These are phyloP conservation scores for Ogataea paraovalis DNA, from an alignment of 805 yeast genomes.

Conservation along the genomic window DNA sequence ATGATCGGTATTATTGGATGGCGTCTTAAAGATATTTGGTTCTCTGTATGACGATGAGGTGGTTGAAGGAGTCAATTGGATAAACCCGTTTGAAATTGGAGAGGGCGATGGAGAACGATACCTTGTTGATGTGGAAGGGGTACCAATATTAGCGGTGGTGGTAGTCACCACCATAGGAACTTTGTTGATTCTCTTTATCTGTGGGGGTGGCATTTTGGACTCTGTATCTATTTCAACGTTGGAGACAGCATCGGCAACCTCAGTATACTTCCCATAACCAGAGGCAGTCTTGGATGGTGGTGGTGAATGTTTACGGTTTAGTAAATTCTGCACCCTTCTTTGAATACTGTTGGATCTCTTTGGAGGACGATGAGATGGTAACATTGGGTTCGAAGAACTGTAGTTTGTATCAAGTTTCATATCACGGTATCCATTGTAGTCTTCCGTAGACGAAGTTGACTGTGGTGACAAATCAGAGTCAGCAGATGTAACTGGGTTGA, in stretches of 20 bases:
- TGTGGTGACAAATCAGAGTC: background rate
- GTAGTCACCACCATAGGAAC: constrained; percentile 6
- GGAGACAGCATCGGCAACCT: constrained; percentile 14
- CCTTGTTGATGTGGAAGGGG: constrained; percentile 8
- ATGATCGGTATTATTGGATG: background rate
- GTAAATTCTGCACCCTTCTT: constrained; percentile 48
- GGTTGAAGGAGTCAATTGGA: constrained; percentile 9
- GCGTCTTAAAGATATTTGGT: constrained; percentile 2
- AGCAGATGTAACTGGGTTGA: constrained; percentile 7
- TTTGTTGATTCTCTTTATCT: constrained; percentile 16
- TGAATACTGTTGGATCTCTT: constrained; percentile 42
- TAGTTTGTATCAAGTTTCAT: background rate
- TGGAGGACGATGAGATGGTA: constrained; percentile 25
- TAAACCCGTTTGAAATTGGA: constrained; percentile 3
- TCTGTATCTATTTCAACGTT: background rate
- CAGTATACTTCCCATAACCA: constrained; percentile 80
- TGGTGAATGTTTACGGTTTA: constrained; percentile 40
- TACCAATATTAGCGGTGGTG: background rate
- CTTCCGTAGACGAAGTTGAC: constrained; percentile 9
- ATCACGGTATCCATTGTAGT: constrained; percentile 2
- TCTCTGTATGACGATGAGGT: constrained; percentile 7
- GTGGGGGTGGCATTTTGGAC: constrained; percentile 16
- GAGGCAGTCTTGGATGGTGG: constrained; percentile 59
- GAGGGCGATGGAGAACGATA: constrained; percentile 8
- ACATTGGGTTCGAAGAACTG: constrained; percentile 8